phyloP scores from a whole-genome alignment of 1,284 basidiomycete species.

The Papiliotrema laurentii region DNA sequence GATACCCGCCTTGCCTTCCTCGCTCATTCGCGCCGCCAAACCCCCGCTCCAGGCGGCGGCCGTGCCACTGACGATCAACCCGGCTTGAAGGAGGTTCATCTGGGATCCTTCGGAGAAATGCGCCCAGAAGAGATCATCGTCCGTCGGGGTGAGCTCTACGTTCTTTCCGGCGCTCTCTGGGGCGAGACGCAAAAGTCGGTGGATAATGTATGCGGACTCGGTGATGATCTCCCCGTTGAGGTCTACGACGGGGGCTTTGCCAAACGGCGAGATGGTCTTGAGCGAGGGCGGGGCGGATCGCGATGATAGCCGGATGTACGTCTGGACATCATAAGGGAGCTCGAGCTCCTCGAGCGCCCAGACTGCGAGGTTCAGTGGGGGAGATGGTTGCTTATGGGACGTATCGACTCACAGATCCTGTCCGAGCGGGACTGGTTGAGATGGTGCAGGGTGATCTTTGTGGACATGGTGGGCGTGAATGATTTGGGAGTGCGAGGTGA shows the following conservation, averaged over 20 bases:
- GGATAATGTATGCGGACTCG: constrained; percentile 37
- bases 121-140: constrained; percentile 28
- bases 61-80: constrained; percentile 12
- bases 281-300: constrained; percentile 24
- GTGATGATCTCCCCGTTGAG: constrained; percentile 27
- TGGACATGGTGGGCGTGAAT: constrained; percentile 17
- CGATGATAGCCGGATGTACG: constrained; percentile 24
- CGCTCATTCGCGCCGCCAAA: constrained; percentile 7
- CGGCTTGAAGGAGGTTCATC: constrained; percentile 34
- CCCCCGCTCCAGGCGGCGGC: constrained; percentile 6
- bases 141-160: constrained; percentile 17
- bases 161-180: constrained; percentile 6
- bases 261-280: constrained; percentile 23
- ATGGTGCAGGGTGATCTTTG: constrained; percentile 37
- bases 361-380: constrained; percentile 12
- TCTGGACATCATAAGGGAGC: constrained; percentile 32
- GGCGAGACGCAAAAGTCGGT: constrained; percentile 21
- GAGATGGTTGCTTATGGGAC: background rate
- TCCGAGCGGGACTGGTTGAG: constrained; percentile 37
- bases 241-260: constrained; percentile 31
- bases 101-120: constrained; percentile 37
- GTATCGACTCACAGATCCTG: constrained; percentile 31
- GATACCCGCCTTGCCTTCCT: constrained; percentile 19
- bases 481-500: background rate
- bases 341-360: constrained; percentile 35